phyloP scores from a whole-genome alignment of 2,329 filamentous ascomycete genomes.

The Pyricularia sp. region DNA sequence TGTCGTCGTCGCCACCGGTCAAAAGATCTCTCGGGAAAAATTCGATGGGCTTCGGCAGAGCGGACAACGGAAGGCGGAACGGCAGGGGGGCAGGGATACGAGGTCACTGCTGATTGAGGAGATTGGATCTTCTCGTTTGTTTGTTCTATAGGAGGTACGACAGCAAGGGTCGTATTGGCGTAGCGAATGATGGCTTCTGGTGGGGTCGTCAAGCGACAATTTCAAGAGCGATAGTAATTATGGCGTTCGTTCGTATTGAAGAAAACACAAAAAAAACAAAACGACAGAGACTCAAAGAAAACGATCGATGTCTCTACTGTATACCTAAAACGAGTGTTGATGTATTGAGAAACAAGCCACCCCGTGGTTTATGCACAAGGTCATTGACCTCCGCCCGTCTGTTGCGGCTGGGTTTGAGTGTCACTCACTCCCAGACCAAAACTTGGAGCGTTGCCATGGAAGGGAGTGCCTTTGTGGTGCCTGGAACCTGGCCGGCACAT shows the following conservation, averaged over 20 bases:
- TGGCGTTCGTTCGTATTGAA: neutral
- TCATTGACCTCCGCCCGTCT: neutral
- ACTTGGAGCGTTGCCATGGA: neutral
- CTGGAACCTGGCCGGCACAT: neutral
- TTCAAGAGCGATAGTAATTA: neutral
- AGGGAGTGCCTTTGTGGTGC: neutral
- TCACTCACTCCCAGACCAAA: neutral
- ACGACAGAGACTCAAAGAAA: neutral
- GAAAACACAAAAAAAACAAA: neutral
- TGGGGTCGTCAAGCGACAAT: neutral
- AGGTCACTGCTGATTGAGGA: neutral
- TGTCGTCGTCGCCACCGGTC: neutral
- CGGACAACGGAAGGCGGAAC: neutral
- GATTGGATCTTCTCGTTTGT: conserved; percentile 1
- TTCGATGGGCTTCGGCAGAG: neutral
- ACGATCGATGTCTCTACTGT: neutral
- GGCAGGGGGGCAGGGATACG: neutral
- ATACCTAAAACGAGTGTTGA: neutral
- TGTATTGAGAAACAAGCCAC: neutral
- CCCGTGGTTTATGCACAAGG: neutral
- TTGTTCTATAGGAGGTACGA: neutral
- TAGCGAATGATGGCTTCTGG: neutral
- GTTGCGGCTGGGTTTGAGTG: neutral
- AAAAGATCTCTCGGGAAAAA: neutral
- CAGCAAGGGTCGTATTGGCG: neutral